Evolutionary conservation across 768 basidiomycete genomes (phyloP), one percentile per base, ranked within the genome.

Genomic region (Xanthoconium stramineum): DNA sequence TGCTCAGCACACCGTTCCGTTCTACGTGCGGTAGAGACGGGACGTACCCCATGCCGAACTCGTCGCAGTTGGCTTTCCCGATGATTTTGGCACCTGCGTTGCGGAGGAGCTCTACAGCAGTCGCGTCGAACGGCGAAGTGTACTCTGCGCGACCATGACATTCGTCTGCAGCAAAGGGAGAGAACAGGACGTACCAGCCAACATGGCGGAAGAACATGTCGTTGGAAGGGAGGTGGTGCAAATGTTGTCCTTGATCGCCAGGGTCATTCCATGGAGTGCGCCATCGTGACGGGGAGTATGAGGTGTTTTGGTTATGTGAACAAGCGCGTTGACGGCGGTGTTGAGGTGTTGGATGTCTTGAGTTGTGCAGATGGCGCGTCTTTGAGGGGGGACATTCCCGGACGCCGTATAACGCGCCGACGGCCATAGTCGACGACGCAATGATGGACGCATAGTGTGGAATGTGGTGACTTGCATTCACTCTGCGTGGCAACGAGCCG

Each of bases 21-120:
- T 24, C 24, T 24, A 40, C 43, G 15, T 12, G 14, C 5, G 36
- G 35, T 40, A 7, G 38, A 12, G 45, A 32, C 35, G 4, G 33
- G 39, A 72, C 84, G 19, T 55, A 94, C 88, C 96, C 96, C 96
- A 98, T 98, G 1, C 96, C 96, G 72, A 98, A 98, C 72, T 98
- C 95, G 68, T 99, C 96, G 70, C 93, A 92, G 67, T 96, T 95
- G 1, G 94, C 87, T 73, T 97, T 97, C 1, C 94, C 96, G 2
- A 89, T 65, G 12, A 98, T 79, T 17, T 82, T 71, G 0, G 87
- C 93, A 0, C 93, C 94, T 0, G 64, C 64, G 1, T 75, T 58
- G 1, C 78, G 76, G 3, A 98, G 72, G 11, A 85, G 72, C 5
- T 72, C 57, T 0, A 97, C 90, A 7, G 89, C 89, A 1, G 93